Percentiles rank a stretch among this genome's conserved stretches.
These are phyloP conservation scores for Rubroboletus satanas DNA, from an alignment of 768 basidiomycete species.

Conservation along the genomic window DNA sequence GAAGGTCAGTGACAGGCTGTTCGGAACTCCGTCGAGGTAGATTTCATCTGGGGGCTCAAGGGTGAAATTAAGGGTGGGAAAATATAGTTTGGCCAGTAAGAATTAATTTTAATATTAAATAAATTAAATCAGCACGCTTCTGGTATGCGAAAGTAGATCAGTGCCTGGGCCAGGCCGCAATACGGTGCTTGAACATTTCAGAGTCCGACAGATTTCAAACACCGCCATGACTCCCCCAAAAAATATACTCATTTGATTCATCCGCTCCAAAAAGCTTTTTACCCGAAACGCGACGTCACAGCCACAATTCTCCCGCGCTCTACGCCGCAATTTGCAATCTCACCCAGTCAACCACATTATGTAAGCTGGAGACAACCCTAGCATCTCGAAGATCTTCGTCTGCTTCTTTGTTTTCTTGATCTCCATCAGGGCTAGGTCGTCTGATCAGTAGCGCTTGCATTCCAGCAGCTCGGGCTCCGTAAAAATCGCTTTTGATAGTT, in stretches of 20 bases:
- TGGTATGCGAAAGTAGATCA: too few relatives aligned
- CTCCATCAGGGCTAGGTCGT: conserved; percentile 46
- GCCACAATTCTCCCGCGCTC: neutral
- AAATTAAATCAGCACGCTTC: too few relatives aligned
- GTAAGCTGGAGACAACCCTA: conserved; percentile 36
- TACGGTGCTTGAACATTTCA: too few relatives aligned
- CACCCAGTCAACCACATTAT: conserved; percentile 38
- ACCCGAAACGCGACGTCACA: too few relatives aligned
- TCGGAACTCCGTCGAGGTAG: neutral
- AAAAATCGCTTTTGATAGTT: conserved; percentile 52
- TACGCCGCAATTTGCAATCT: conserved; percentile 12
- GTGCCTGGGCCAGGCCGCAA: too few relatives aligned
- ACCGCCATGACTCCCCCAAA: too few relatives aligned
- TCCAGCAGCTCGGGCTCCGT: conserved; percentile 54
- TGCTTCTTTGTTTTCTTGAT: conserved; percentile 41
- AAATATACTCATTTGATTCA: too few relatives aligned
- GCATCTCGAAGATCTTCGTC: conserved; percentile 41
- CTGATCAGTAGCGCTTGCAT: conserved; percentile 57
- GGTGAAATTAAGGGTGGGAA: neutral
- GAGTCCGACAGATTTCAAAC: too few relatives aligned
- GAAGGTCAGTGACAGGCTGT: neutral
- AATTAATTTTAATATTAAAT: too few relatives aligned
- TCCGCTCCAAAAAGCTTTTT: too few relatives aligned
- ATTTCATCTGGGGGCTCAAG: neutral
- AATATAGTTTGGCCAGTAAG: too few relatives aligned